Base-by-base conservation (phyloP, 169 alveolate genomes). In the Plasmodium knowlesi region DNA sequence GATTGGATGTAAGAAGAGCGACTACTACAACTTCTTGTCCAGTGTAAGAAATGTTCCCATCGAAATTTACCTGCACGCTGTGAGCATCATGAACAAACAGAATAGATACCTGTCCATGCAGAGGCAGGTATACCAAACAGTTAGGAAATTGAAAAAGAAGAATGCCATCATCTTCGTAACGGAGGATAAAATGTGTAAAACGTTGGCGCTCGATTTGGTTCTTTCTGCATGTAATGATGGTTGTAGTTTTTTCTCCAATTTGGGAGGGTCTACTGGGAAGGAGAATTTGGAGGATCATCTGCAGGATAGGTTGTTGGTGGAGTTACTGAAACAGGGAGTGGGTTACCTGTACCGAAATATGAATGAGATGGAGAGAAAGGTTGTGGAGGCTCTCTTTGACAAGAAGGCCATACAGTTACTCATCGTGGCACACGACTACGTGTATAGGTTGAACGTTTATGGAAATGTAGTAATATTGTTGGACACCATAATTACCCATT, bases 121-220 rank as follows among this genome's bases (percentile, higher is more conserved):
- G 86, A 92, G 96, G 46, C 90, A 81, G 39, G 95, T 94, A 3
- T 73, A 88, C 43, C 86, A 89, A 43, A 84, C 84, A 25, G 81
- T 93, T 73, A 61, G 94, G 53, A 93, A 92, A 22, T 90, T 92
- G 79, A 92, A 79, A 30, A 95, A 93, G 43, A 95, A 96, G 83
- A 96, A 97, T 30, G 98, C 97, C 43, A 96, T 99, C 30, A 96
- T 99, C 39, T 98, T 98, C 96, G 99, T 98, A 46, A 97, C 99
- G n/a, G 99, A 98, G 79, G 97, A 99, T 81, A 98, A 98, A 83
- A 98, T 98, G 95, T 98, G 99, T 72, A 97, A 99, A 78, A 93
- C 98, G 83, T 92, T 98, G 41, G 99, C 99, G 57, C 92, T 98
- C 46, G 99, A 98, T 86, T 92, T 98, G 61, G 94, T 98, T 30